phyloP scores from a whole-genome alignment of 1,139 yeast genomes.

The Saccharomyces hybrid region DNA sequence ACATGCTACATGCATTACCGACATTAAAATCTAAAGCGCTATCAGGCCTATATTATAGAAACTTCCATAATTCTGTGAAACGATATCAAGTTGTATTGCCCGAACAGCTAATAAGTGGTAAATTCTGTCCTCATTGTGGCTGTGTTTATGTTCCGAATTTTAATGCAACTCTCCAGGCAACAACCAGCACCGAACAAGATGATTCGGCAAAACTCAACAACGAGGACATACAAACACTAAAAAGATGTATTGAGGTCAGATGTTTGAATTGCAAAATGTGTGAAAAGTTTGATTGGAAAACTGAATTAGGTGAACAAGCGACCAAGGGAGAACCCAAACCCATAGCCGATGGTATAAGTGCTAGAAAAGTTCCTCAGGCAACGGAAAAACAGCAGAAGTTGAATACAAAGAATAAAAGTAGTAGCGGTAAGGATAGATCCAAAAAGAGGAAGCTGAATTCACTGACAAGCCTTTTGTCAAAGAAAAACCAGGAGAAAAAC shows the following conservation, averaged over 20 bases:
- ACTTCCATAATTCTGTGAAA: constrained; percentile 26
- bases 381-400: constrained; percentile 22
- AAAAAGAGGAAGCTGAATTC: constrained; percentile 34
- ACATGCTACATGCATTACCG: constrained; percentile 24
- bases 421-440: constrained; percentile 34
- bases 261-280: constrained; percentile 1
- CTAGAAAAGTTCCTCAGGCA: constrained; percentile 16
- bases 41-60: constrained; percentile 28
- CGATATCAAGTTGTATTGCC: constrained; percentile 26
- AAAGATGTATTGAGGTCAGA: neutral
- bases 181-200: neutral
- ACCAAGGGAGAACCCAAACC: constrained; percentile 7
- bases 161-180: constrained; percentile 30
- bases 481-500: constrained; percentile 38
- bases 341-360: constrained; percentile 22
- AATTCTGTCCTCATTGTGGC: constrained; percentile 44
- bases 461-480: constrained; percentile 34
- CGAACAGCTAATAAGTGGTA: constrained; percentile 19
- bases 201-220: neutral
- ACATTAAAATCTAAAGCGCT: constrained; percentile 19
- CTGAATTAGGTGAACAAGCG: neutral
- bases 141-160: constrained; percentile 41
- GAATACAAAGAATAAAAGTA: constrained; percentile 29
- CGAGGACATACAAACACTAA: neutral
- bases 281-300: neutral